These are phyloP conservation scores for Didymosphaeria variabile DNA, from an alignment of 2,329 filamentous ascomycete species.

Conservation along the genomic window DNA sequence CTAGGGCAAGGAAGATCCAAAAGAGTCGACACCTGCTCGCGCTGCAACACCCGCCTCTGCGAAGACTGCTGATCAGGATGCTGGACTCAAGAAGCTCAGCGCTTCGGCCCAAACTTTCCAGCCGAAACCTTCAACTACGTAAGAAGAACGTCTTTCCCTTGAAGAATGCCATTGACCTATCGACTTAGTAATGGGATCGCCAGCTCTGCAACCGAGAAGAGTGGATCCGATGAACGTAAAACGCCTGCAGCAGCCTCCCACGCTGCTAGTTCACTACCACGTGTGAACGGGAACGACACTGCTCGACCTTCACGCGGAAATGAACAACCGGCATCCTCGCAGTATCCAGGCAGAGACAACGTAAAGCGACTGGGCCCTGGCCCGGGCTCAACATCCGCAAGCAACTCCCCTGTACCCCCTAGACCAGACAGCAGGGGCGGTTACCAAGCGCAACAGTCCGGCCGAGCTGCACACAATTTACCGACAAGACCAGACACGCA, in stretches of 20 bases:
- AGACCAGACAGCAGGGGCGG: constrained; percentile 46
- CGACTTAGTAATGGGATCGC: constrained; percentile 43
- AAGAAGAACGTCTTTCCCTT: constrained; percentile 24
- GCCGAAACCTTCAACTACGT: constrained; percentile 52
- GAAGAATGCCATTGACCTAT: constrained; percentile 25
- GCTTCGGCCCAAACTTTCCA: constrained; percentile 72
- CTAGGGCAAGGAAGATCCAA: constrained; percentile 32
- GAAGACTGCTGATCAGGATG: constrained; percentile 54
- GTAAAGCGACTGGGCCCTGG: constrained; percentile 24
- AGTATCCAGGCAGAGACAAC: constrained; percentile 24
- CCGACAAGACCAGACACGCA: constrained; percentile 69
- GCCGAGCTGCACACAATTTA: constrained; percentile 53
- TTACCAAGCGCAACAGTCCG: constrained; percentile 34
- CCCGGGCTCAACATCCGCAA: constrained; percentile 22
- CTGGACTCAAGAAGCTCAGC: constrained; percentile 53
- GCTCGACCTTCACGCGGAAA: constrained; percentile 18
- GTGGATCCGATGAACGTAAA: constrained; percentile 24
- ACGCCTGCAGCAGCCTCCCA: constrained; percentile 22
- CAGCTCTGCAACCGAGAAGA: constrained; percentile 28
- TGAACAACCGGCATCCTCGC: constrained; percentile 6
- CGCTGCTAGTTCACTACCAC: constrained; percentile 22
- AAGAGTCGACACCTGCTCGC: constrained; percentile 19
- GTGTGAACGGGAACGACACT: constrained; percentile 33
- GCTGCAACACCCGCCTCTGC: constrained; percentile 45
- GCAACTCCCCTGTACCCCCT: constrained; percentile 32